Conservation (phyloP, 192 early-diverging fungal genomes). For the Coemansia sp. region DNA sequence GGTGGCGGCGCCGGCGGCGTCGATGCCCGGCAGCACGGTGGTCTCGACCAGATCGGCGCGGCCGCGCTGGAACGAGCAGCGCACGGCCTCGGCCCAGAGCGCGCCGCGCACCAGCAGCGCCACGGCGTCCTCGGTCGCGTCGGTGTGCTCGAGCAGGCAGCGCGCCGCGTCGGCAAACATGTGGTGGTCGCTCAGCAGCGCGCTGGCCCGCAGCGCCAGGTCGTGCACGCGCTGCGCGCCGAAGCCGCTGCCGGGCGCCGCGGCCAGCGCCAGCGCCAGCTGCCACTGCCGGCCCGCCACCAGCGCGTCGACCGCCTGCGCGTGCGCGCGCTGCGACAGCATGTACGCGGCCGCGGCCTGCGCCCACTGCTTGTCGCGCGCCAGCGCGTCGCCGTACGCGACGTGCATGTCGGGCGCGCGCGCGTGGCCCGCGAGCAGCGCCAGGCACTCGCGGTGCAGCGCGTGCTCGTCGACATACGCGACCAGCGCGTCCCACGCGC, state of each 20-base stretch:
- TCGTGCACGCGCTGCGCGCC: slow-evolving; percentile 21
- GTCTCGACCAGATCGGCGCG: slow-evolving; percentile 74
- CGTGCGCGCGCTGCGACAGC: slow-evolving; percentile 10
- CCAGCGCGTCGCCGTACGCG: slow-evolving; percentile 64
- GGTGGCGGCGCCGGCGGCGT: background rate
- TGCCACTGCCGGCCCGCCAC: slow-evolving; percentile 35
- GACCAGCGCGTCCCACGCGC: slow-evolving; percentile 48
- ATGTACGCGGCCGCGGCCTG: slow-evolving; percentile 33
- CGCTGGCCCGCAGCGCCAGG: slow-evolving; percentile 22
- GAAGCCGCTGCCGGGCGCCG: slow-evolving; percentile 3
- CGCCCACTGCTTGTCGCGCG: slow-evolving; percentile 51
- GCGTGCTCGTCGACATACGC: slow-evolving; percentile 62
- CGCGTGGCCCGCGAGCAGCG: slow-evolving; percentile 49
- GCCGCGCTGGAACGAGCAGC: slow-evolving; percentile 56
- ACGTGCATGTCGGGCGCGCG: slow-evolving; percentile 48
- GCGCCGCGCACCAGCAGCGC: slow-evolving; percentile 63
- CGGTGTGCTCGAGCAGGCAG: slow-evolving; percentile 67
- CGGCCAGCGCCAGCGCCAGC: slow-evolving; percentile 27
- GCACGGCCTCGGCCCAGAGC: slow-evolving; percentile 74
- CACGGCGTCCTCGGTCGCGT: slow-evolving; percentile 68
- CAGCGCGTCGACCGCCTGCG: slow-evolving; percentile 30
- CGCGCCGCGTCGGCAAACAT: slow-evolving; percentile 64
- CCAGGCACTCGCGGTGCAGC: slow-evolving; percentile 61
- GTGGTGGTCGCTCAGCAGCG: slow-evolving; percentile 55
- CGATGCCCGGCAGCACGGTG: slow-evolving; percentile 61